Conservation (phyloP, 1,284 basidiomycete species). For the Pascua sp. region DNA sequence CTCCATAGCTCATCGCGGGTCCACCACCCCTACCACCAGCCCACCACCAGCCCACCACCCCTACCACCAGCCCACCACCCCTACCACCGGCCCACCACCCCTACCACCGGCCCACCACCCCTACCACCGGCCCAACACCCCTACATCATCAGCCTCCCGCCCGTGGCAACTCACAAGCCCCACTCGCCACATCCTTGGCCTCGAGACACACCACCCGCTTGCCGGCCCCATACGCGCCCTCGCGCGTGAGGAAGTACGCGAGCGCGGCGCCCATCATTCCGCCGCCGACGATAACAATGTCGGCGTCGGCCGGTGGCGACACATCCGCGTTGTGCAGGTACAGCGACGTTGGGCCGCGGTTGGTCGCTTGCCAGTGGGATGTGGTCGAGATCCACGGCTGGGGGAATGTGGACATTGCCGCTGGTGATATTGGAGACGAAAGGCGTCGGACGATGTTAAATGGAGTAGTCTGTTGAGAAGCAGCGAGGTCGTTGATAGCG, state of each 20-base stretch:
- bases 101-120: no score
- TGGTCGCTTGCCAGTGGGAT: constrained; percentile 31
- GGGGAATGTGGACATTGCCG: constrained; percentile 29
- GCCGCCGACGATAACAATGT: constrained; percentile 38
- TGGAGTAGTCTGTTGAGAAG: no score
- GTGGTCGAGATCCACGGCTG: constrained; percentile 24
- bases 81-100: no score
- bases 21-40: no score
- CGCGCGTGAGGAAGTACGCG: constrained; percentile 32
- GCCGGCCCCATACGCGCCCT: constrained; percentile 20
- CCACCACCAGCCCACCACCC: no score
- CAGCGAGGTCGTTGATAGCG: no score
- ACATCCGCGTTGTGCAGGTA: constrained; percentile 20
- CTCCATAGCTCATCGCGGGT: no score
- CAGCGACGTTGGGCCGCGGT: constrained; percentile 22
- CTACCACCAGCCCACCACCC: no score
- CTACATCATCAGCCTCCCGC: no score
- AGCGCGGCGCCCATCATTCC: constrained; percentile 34
- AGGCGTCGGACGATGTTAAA: no score
- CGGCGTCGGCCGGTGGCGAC: constrained; percentile 22
- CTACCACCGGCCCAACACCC: no score
- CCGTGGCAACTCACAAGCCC: constrained; percentile 34
- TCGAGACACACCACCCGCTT: constrained; percentile 33
- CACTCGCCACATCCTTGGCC: constrained; percentile 40
- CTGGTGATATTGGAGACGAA: no score